Evolutionary conservation across 2,329 filamentous ascomycete genomes (phyloP), one percentile per base, ranked within the genome.

Genomic region (Nemania serpens): DNA sequence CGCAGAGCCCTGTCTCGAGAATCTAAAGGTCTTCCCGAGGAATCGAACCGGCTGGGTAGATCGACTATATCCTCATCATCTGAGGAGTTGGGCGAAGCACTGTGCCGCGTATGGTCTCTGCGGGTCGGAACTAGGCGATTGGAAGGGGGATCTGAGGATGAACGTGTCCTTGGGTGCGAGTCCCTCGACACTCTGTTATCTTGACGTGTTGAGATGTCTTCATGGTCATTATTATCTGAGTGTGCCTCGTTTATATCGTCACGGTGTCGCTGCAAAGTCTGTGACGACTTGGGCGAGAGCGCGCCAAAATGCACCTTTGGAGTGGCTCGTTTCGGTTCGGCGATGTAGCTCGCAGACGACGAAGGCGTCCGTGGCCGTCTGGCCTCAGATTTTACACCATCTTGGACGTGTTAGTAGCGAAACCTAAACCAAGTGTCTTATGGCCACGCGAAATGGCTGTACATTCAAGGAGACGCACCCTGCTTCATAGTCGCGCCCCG

Each of bases 401-500:
- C 64, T 66, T 59, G 29, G 13, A 46, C 17, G 20, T 46, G 47
- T 63, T 39, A 58, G 61, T 47, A 55, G 33, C 17, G 37, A 13
- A 9, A 41, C 25, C 39, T 12, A 12, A 18, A 51, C 5, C 5
- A 18, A 20, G 37, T 34, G 12, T 41, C 29, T 39, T 41, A 51
- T 11, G 53, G 49, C 37, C 22, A 60, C 34, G 49, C 37, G 45
- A 42, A 45, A 59, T 42, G 39, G 48, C 36, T 42, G 39, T 61
- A 68, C 67, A 67, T 69, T 69, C 68, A 71, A 69, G 63, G 68
- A 69, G 66, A 73, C 73, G 71, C 73, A 74, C 73, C 72, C 70
- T 73, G 66, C 68, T 70, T 65, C 69, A 63, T 66, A 71, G 68
- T 64, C 59, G 67, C 64, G 66, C 71, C 70, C 69, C 65, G 65